Evolutionary conservation across 495 filamentous ascomycete genomes (phyloP).

Genomic region (Penicillium subrubescens): DNA sequence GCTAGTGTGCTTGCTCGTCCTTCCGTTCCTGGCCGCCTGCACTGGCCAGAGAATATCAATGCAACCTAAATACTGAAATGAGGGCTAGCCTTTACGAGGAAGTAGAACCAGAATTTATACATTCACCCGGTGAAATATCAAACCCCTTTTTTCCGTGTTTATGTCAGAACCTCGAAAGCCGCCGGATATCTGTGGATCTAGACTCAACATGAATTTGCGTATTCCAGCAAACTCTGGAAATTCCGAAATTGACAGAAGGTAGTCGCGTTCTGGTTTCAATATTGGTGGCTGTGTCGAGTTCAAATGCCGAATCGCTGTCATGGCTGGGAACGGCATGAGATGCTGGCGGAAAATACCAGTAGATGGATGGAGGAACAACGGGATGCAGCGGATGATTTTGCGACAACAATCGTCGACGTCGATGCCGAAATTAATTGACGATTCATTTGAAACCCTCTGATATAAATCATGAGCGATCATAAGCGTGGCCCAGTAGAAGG

Average conservation of each 20-base stretch:
- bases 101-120: not conserved
- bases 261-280: not conserved
- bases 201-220: not conserved
- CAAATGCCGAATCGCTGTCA: not conserved
- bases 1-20: too few species aligned
- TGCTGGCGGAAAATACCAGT: conserved; percentile 14
- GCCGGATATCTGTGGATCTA: not conserved
- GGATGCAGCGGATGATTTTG: conserved; percentile 11
- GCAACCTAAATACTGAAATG: too few species aligned
- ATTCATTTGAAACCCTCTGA: not conserved
- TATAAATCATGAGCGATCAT: not conserved
- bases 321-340: conserved; percentile 10
- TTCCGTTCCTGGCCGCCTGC: too few species aligned
- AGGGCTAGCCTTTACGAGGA: not conserved
- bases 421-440: not conserved
- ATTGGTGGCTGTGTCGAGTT: not conserved
- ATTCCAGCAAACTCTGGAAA: not conserved
- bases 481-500: conserved; percentile 11
- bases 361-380: conserved; percentile 8
- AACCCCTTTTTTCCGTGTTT: not conserved
- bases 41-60: too few species aligned
- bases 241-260: not conserved
- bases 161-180: not conserved
- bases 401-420: conserved; percentile 1
- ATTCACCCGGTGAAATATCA: not conserved